phyloP scores from a whole-genome alignment of 805 yeast genomes.

The Ogataea corticis region DNA sequence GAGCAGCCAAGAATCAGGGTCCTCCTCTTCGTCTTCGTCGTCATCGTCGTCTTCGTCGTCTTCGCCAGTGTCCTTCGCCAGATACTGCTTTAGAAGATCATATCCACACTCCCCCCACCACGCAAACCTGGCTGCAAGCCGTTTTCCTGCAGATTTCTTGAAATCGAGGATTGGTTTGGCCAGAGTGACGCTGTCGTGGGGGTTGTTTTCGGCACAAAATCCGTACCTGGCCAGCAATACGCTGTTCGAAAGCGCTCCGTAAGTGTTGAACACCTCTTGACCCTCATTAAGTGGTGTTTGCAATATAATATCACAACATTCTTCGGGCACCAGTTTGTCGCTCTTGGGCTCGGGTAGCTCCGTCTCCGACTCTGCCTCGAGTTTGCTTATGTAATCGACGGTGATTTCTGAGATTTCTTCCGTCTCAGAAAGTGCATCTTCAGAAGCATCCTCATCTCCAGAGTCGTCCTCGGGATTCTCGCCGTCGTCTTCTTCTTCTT shows the following conservation, averaged over 20 bases:
- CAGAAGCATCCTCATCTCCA: conserved; percentile 19
- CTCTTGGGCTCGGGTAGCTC: conserved; percentile 29
- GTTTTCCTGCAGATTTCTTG: conserved; percentile 17
- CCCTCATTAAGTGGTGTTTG: conserved; percentile 44
- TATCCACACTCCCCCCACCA: conserved; percentile 32
- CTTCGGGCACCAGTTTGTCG: conserved; percentile 36
- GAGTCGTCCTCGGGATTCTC: conserved; percentile 25
- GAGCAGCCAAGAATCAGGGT: conserved; percentile 34
- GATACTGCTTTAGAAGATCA: conserved; percentile 12
- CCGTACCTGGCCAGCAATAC: conserved; percentile 76
- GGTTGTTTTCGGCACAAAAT: conserved; percentile 57
- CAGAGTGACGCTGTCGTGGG: conserved; percentile 58
- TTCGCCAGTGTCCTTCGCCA: conserved; percentile 4
- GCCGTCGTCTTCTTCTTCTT: conserved; percentile 25
- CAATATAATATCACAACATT: conserved; percentile 72
- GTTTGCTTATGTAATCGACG: conserved; percentile 30
- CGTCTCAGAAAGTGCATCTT: conserved; percentile 11
- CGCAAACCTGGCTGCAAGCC: conserved; percentile 18
- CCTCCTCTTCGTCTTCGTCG: conserved; percentile 31
- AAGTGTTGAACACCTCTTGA: conserved; percentile 75
- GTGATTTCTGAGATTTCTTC: conserved; percentile 32
- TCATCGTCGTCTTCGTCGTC: conserved; percentile 17
- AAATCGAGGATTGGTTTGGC: conserved; percentile 43
- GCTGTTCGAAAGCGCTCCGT: conserved; percentile 72
- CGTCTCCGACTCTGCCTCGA: conserved; percentile 32